Evolutionary conservation across 805 yeast species (phyloP), one percentile per base, ranked within the genome.

Genomic region (Wickerhamomyces alni): DNA sequence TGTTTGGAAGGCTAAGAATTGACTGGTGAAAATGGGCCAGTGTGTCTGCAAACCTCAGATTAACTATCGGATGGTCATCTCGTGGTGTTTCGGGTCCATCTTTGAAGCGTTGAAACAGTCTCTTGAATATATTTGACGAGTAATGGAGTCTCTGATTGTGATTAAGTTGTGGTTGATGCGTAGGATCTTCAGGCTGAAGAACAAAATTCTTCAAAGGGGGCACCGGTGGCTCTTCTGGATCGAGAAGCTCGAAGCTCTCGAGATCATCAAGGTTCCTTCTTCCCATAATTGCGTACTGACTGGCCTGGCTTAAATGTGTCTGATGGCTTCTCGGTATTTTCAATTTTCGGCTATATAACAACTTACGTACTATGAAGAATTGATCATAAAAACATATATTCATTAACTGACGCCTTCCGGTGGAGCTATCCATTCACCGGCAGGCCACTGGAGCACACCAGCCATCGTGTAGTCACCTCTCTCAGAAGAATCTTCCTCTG

Each of bases 381-480:
- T 21, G 24, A 21, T 21, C 24, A 9, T 21, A 7, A 7, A 21
- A 7, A 21, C 9, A 21, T 21, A 10, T 17, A 13, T 13, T n/a
- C 11, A n/a, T 42, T 35, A 61, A 12, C 82, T 74, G 10, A 77
- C 65, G 2, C 86, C 86, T 1, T 72, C 72, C 7, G 49, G 50
- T 0, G 86, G 81, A 0, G 58, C 59, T 1, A 57, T 61, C 58
- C 81, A 74, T 6, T 64, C 63, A 1, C 85, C 83, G 13, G 65
- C 58, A 1, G 89, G 88, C 77, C 82, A 78, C 26, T 61, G 56
- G 31, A 82, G 53, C 1, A 65, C 46, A 2, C 75, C 87, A 2
- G 88, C 87, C 38, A 71, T 71, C 6, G 88, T 75, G 46, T 78
- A 83, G 54, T 82, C 89, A 26, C 88, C 72, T 36, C 66, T 61